Evolutionary conservation across 352 stramenopile species (phyloP).

Genomic region (Peronospora destructor): DNA sequence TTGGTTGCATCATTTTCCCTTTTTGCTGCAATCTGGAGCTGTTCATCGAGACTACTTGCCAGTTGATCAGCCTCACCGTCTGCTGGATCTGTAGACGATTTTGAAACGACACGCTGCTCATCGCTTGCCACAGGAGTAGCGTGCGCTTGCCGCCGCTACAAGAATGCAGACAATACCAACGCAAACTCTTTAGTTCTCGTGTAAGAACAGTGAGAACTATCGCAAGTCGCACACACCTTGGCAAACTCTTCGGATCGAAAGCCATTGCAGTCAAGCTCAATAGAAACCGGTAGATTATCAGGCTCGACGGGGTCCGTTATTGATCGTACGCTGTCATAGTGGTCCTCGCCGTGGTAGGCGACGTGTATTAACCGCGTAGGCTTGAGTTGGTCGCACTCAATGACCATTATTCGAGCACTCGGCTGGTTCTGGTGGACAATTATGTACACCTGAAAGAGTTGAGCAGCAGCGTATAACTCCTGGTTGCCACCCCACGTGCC

Average conservation of each 20-base stretch:
- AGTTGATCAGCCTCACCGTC: conserved; percentile 14
- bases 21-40: conserved; percentile 20
- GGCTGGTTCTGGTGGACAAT: conserved; percentile 64
- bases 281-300: conserved; percentile 31
- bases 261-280: conserved; percentile 52
- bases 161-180: conserved; percentile 1
- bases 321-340: conserved; percentile 76
- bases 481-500: conserved; percentile 80
- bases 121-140: not conserved
- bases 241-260: conserved; percentile 51
- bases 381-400: conserved; percentile 58
- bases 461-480: conserved; percentile 66
- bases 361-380: conserved; percentile 49
- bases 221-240: conserved; percentile 37
- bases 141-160: conserved; percentile 32
- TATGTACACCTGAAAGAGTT: conserved; percentile 68
- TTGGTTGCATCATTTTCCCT: conserved; percentile 3
- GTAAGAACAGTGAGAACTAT: conserved; percentile 2
- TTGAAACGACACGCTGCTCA: conserved; percentile 8
- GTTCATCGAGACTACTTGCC: conserved; percentile 13
- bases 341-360: conserved; percentile 66
- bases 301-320: conserved; percentile 36
- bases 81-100: conserved; percentile 5
- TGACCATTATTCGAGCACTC: conserved; percentile 46
- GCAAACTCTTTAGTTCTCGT: conserved; percentile 8